These are phyloP conservation scores for Rhypophila decipiens DNA, from an alignment of 495 filamentous ascomycete genomes.

Conservation along the genomic window DNA sequence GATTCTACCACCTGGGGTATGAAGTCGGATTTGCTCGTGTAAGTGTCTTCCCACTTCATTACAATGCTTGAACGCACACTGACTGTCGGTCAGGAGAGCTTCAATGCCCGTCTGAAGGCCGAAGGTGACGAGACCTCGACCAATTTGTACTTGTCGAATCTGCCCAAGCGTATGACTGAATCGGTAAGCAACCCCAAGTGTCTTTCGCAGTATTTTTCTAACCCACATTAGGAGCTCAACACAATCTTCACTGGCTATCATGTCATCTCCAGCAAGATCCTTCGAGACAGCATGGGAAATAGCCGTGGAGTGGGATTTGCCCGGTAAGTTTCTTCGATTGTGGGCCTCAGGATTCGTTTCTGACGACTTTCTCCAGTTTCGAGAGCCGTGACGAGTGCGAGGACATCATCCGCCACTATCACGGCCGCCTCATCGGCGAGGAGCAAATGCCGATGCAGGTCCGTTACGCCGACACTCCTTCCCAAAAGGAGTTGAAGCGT, in stretches of 20 bases:
- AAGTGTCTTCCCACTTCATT: slow-evolving; percentile 18
- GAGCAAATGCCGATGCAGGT: slow-evolving; percentile 79
- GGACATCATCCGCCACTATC: slow-evolving; percentile 73
- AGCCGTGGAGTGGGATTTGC: slow-evolving; percentile 98
- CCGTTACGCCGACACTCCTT: slow-evolving; percentile 91
- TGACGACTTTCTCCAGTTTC: slow-evolving; percentile 54
- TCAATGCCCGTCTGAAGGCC: slow-evolving; percentile 91
- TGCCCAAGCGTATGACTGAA: slow-evolving; percentile 85
- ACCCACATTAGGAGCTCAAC: slow-evolving; percentile 53
- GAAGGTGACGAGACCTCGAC: slow-evolving; percentile 80
- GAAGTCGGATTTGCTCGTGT: slow-evolving; percentile 95
- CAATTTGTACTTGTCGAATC: slow-evolving; percentile 94
- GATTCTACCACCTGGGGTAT: slow-evolving; percentile 89
- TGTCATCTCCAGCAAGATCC: slow-evolving; percentile 86
- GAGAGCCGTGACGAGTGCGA: slow-evolving; percentile 83
- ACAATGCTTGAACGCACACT: too few species aligned
- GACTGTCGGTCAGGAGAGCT: slow-evolving; percentile 62
- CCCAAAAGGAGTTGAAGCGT: slow-evolving; percentile 92
- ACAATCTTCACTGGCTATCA: slow-evolving; percentile 77
- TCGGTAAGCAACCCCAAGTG: slow-evolving; percentile 46
- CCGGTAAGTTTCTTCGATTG: slow-evolving; percentile 52
- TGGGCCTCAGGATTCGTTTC: not conserved
- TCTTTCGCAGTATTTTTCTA: not conserved
- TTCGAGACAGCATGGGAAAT: slow-evolving; percentile 79
- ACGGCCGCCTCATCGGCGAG: slow-evolving; percentile 62